Base-by-base conservation (phyloP, 2,329 filamentous ascomycete species). In the Thielaviopsis musarum region DNA sequence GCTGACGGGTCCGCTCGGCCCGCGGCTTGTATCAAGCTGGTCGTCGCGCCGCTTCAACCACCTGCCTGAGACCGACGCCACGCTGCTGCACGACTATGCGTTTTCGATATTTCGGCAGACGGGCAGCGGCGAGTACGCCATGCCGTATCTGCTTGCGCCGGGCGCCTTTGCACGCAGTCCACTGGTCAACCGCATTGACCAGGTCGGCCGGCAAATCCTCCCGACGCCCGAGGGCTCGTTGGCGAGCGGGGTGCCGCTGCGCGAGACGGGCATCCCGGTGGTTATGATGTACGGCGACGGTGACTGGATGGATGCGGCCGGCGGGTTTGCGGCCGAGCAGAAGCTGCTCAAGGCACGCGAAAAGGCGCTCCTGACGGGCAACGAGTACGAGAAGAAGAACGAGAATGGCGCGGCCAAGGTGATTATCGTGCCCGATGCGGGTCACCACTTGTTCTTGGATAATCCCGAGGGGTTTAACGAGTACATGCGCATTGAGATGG, bases 291-390 rank as follows among this genome's bases (percentile, higher is more conserved):
- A 98, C 68, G 93, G 93, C 63, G 91, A 97, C 66, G 84, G 93
- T 67, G 93, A 98, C 74, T 98, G 93, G 93, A 98, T 98, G 93
- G 93, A 98, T 65, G 84, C 93, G 9, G 82, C 83, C 0, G 93
- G 91, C 28, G 93, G 93, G 0, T 81, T 84, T 54, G 89, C 87
- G 0, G 84, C 91, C 0, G 81, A 87, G 67, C 81, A 91, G 71
- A 90, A 86, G 69, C 78, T 97, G 13, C 84, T 88, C 62, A 77
- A 84, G 61, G 82, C 85, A 63, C 80, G 79, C 64, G 71, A 73
- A 26, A 79, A 80, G 56, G 75, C 79, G 0, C 72, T 95, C 3
- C 71, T 77, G 13, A 70, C 77, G 22, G 86, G 79, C 22, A 84
- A 79, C 0, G 74, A 77, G 1, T 85, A 89, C 60, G 87, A 94